These are phyloP conservation scores for Lentinus tigrinus DNA, from an alignment of 768 basidiomycete species.

Conservation along the genomic window DNA sequence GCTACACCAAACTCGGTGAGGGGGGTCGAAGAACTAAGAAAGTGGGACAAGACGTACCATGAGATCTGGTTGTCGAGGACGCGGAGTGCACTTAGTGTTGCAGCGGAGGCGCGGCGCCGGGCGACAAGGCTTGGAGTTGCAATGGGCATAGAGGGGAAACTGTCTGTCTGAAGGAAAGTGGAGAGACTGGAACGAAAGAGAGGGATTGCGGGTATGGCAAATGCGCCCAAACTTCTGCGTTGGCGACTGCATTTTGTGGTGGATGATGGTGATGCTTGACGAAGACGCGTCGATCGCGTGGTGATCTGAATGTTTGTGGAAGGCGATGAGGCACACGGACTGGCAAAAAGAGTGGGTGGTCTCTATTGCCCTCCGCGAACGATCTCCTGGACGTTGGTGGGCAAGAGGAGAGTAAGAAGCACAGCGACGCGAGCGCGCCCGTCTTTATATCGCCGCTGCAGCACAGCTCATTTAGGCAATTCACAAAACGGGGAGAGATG, in stretches of 20 bases:
- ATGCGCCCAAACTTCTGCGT: neutral
- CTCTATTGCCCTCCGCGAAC: conserved; percentile 6
- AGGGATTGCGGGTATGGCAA: neutral
- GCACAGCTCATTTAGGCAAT: conserved; percentile 8
- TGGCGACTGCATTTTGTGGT: conserved; percentile 5
- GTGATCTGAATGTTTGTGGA: neutral
- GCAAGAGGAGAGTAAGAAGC: conserved; percentile 10
- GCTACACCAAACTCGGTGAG: neutral
- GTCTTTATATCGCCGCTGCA: conserved; percentile 14
- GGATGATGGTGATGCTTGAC: neutral
- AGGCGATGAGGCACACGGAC: neutral
- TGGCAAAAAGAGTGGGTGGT: conserved; percentile 12
- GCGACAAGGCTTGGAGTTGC: conserved; percentile 11
- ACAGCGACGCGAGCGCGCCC: conserved; percentile 6
- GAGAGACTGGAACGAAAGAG: conserved; percentile 7
- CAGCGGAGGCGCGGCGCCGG: conserved; percentile 1
- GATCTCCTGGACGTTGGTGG: conserved; percentile 17
- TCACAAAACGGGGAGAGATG: conserved; percentile 15
- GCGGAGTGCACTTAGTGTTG: neutral
- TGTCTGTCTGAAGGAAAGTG: conserved; percentile 13
- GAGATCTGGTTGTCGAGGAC: conserved; percentile 4
- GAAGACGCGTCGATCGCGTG: neutral
- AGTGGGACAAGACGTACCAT: conserved; percentile 9
- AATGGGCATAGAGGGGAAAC: conserved; percentile 17
- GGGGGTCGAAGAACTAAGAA: neutral